Percentiles rank a stretch among this genome's conserved stretches.
Conservation (phyloP, 2,329 filamentous ascomycete genomes). For the Rhinocladiella similis region DNA sequence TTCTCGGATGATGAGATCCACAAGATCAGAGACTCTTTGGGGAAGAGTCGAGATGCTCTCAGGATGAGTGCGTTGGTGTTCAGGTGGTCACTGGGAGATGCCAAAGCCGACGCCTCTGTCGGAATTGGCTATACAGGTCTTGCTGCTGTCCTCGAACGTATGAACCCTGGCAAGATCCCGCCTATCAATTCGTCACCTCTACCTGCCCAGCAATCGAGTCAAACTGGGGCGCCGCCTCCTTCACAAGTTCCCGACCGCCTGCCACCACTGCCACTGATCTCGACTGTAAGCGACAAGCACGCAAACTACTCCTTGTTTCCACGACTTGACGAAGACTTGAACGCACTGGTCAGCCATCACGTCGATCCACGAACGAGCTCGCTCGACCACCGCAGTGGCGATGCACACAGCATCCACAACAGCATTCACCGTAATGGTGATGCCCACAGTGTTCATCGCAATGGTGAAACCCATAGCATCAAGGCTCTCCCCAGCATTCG, state of each 20-base stretch:
- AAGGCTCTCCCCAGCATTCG: conserved; percentile 20
- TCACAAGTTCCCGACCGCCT: conserved; percentile 31
- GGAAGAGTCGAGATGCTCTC: conserved; percentile 60
- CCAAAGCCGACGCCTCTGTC: conserved; percentile 59
- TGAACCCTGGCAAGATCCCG: conserved; percentile 27
- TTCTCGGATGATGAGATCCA: conserved; percentile 63
- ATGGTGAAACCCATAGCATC: conserved; percentile 15
- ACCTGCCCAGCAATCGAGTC: not conserved
- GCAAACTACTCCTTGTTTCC: conserved; percentile 26
- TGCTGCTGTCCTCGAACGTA: conserved; percentile 61
- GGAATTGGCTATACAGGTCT: conserved; percentile 69
- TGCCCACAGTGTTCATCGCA: not conserved
- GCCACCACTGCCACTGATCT: conserved; percentile 35
- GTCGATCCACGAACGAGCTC: not conserved
- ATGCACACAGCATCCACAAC: not conserved
- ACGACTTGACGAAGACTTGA: conserved; percentile 4
- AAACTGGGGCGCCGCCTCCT: not conserved
- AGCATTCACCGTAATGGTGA: not conserved
- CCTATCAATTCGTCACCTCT: conserved; percentile 23
- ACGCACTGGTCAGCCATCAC: not conserved
- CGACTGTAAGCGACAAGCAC: conserved; percentile 30
- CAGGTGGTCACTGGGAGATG: conserved; percentile 63
- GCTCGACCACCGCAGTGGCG: conserved; percentile 1
- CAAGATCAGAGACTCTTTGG: conserved; percentile 59
- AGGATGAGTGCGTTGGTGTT: conserved; percentile 65